A percentile compares a stretch with the other conserved stretches of the same genome.
These are phyloP conservation scores for Zygosaccharomyces kombuchaensis DNA, from an alignment of 805 yeast genomes.

Conservation along the genomic window DNA sequence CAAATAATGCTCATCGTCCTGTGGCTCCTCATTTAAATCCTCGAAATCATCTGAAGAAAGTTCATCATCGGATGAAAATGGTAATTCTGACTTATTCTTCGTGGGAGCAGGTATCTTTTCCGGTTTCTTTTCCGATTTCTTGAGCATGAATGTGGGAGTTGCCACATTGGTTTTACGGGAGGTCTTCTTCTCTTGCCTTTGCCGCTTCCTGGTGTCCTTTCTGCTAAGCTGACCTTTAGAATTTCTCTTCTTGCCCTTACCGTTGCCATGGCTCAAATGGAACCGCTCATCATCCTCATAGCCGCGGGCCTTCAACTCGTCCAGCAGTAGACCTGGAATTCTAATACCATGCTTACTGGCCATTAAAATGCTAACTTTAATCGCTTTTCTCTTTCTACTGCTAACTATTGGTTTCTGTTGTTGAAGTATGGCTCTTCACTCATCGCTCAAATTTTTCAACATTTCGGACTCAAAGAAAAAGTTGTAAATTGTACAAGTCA, in stretches of 20 bases:
- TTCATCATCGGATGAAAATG: slow-evolving; percentile 41
- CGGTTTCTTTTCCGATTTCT: slow-evolving; percentile 11
- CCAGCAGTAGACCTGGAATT: slow-evolving; percentile 51
- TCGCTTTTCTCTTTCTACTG: neutral
- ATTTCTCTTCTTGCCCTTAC: slow-evolving; percentile 36
- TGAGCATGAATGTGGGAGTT: neutral
- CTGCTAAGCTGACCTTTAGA: slow-evolving; percentile 33
- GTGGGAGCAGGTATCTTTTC: slow-evolving; percentile 10
- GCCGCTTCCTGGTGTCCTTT: slow-evolving; percentile 42
- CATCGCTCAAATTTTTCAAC: slow-evolving; percentile 4
- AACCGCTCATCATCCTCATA: slow-evolving; percentile 41
- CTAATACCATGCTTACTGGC: slow-evolving; percentile 39
- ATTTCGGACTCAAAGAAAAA: neutral
- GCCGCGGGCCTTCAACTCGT: slow-evolving; percentile 46
- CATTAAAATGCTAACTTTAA: neutral
- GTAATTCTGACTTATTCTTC: slow-evolving; percentile 11
- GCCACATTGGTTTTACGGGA: neutral
- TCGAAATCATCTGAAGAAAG: slow-evolving; percentile 42
- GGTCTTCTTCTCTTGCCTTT: slow-evolving; percentile 35
- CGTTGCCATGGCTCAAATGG: slow-evolving; percentile 11
- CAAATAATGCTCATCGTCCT: slow-evolving; percentile 31
- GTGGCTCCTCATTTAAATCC: slow-evolving; percentile 38
- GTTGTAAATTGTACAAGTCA: neutral
- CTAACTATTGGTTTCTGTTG: neutral
- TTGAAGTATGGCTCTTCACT: neutral